A percentile compares a stretch with the other conserved stretches of the same genome.
Conservation (phyloP, 1,284 basidiomycete species). For the Pterulicium gracile region DNA sequence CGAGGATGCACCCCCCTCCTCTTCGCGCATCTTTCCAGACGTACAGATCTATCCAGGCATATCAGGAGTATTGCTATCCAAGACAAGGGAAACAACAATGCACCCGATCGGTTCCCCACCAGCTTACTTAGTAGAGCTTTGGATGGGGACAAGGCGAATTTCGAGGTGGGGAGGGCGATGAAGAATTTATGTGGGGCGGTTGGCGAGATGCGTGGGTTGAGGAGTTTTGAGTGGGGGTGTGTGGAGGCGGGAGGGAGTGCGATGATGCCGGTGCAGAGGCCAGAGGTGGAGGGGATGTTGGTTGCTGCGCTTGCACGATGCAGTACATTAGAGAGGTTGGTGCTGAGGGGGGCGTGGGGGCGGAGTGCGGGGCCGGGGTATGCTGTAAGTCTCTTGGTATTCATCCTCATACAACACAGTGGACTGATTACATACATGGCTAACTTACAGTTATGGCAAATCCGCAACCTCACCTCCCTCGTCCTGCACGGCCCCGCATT, state of each 20-base stretch:
- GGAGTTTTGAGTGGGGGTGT: background rate
- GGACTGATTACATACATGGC: too few species aligned
- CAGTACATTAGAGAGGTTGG: slow-evolving; percentile 21
- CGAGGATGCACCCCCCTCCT: slow-evolving; percentile 26
- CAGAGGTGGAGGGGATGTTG: slow-evolving; percentile 24
- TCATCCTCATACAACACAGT: background rate
- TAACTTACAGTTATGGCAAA: slow-evolving; percentile 24
- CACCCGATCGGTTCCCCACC: slow-evolving; percentile 25
- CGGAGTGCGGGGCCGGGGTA: slow-evolving; percentile 22
- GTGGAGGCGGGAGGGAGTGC: slow-evolving; percentile 8
- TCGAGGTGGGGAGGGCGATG: slow-evolving; percentile 19
- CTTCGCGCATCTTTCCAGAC: slow-evolving; percentile 36
- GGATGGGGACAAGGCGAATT: slow-evolving; percentile 10
- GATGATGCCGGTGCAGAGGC: slow-evolving; percentile 16
- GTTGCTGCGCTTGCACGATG: slow-evolving; percentile 18
- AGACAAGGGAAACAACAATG: slow-evolving; percentile 21
- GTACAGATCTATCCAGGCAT: slow-evolving; percentile 30
- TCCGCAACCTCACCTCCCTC: slow-evolving; percentile 26
- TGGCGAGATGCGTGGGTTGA: background rate
- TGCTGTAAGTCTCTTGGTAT: slow-evolving; percentile 20
- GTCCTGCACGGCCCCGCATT: slow-evolving; percentile 27
- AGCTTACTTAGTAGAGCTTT: slow-evolving; percentile 19
- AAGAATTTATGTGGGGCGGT: slow-evolving; percentile 13
- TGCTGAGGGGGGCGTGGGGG: slow-evolving; percentile 26
- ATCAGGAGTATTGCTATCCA: slow-evolving; percentile 28